Evolutionary conservation across 2,329 filamentous ascomycete genomes (phyloP).

Genomic region (Dactylellina sp.): DNA sequence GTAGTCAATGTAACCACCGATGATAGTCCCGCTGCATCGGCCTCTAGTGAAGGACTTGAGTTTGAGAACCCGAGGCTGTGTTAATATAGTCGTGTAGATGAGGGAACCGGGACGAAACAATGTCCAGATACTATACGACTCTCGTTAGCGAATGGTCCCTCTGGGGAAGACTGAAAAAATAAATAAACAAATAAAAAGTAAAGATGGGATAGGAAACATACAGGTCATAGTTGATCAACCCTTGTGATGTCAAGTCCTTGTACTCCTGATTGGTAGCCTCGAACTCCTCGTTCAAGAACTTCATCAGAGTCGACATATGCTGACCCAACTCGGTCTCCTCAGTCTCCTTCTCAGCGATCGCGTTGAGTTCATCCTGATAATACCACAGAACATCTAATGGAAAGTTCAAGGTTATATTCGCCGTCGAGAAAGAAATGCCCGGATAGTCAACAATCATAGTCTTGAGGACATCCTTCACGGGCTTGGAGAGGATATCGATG

Average conservation of each 20-base stretch:
- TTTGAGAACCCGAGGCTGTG: conserved; percentile 30
- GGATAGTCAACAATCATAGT: conserved; percentile 38
- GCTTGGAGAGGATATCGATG: conserved; percentile 37
- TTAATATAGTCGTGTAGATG: conserved; percentile 36
- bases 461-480: conserved; percentile 27
- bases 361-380: conserved; percentile 34
- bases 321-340: conserved; percentile 17
- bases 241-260: conserved; percentile 50
- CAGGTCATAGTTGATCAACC: conserved; percentile 57
- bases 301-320: conserved; percentile 26
- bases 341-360: conserved; percentile 22
- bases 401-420: conserved; percentile 19
- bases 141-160: conserved; percentile 7
- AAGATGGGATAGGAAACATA: conserved; percentile 3
- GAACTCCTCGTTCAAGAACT: conserved; percentile 56
- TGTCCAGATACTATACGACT: conserved; percentile 41
- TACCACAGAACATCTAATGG: conserved; percentile 46
- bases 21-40: conserved; percentile 1
- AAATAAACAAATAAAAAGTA: no score
- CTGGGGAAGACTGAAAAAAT: no score
- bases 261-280: conserved; percentile 48
- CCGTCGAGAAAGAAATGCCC: conserved; percentile 31
- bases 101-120: conserved; percentile 39
- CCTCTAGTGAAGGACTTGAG: conserved; percentile 22
- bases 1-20: conserved; percentile 78